Evolutionary conservation across 2,329 filamentous ascomycete genomes (phyloP).

Genomic region (Phyllosticta citrichinensis): DNA sequence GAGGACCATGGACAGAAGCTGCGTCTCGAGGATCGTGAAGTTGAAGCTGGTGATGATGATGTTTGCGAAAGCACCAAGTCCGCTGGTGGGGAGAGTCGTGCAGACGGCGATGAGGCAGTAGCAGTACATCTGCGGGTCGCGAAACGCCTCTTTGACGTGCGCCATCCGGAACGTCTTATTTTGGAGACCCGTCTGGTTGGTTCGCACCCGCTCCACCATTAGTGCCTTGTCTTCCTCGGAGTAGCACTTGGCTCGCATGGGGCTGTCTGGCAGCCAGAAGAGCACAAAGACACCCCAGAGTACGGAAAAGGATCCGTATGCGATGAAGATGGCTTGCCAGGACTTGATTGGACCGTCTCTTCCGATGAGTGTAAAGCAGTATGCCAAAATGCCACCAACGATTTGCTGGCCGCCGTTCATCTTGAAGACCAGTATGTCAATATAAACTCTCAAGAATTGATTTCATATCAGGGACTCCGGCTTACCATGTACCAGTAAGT

Average conservation of each 20-base stretch:
- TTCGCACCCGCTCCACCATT: conserved; percentile 44
- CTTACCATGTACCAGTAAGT: conserved; percentile 46
- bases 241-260: conserved; percentile 50
- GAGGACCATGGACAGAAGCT: conserved; percentile 65
- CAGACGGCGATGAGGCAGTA: conserved; percentile 57
- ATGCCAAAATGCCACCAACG: conserved; percentile 49
- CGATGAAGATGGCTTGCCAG: conserved; percentile 38
- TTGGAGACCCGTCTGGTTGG: conserved; percentile 33
- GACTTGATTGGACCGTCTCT: conserved; percentile 41
- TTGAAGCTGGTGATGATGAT: conserved; percentile 62
- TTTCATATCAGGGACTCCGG: conserved; percentile 33
- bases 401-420: conserved; percentile 69
- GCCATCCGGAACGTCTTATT: conserved; percentile 42
- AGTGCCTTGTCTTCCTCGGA: conserved; percentile 46
- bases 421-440: conserved; percentile 34
- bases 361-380: conserved; percentile 48
- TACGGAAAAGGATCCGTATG: conserved; percentile 37
- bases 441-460: background rate
- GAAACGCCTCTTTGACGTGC: conserved; percentile 45
- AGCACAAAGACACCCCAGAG: conserved; percentile 42
- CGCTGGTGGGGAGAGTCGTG: conserved; percentile 63
- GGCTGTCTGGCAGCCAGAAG: conserved; percentile 53
- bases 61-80: conserved; percentile 62
- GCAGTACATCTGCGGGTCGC: conserved; percentile 39
- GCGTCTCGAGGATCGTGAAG: conserved; percentile 57